Base-by-base conservation (phyloP, 306 rosid species). In the Cicer yamashitae region DNA sequence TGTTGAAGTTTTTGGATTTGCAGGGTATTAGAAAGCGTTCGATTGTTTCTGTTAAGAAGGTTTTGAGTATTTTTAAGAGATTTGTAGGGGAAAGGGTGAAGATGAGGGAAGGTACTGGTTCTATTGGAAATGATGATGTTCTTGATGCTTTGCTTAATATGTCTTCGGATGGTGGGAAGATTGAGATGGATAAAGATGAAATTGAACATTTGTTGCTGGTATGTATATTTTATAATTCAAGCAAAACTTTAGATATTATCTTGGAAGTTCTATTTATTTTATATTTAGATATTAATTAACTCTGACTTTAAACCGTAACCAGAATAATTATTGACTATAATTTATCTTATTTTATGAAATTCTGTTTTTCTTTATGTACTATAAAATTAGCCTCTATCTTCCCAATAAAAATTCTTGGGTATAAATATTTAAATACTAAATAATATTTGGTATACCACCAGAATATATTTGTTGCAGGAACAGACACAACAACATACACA, bases 381-480 rank as follows among this genome's bases (percentile, higher is more conserved):
- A 25, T 25, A 25, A 4, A 25, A 25, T 25, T 25, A 25, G 34
- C 34, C 34, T 25, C 34, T 25, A 25, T 25, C 34, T 25, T 25
- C 34, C 34, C 34, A 25, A 25, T 25, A 25, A 25, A 17, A 53
- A 5, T 4, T 5, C 6, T 1, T n/a, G 3, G 3, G 4, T 37
- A 7, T 9, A 50, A 14, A 5, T 37, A 5, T 37, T 0, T 12
- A 6, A 9, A 9, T 25, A 59, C 15, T 2, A 6, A 38, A 37
- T 20, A 10, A 20, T 14, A 4, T 7, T 51, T 83, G 46, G 58
- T 65, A n/a, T 51, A 2, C 13, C 11, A 30, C 6, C 39, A 89
- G 89, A 88, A 79, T 15, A 74, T 90, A 12, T 86, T 88, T 70
- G 78, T 72, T 6, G 92, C 89, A 1, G 90, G 92, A 6, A 86